phyloP scores from a whole-genome alignment of 2,329 filamentous ascomycete genomes.

The Colletotrichum sp. region DNA sequence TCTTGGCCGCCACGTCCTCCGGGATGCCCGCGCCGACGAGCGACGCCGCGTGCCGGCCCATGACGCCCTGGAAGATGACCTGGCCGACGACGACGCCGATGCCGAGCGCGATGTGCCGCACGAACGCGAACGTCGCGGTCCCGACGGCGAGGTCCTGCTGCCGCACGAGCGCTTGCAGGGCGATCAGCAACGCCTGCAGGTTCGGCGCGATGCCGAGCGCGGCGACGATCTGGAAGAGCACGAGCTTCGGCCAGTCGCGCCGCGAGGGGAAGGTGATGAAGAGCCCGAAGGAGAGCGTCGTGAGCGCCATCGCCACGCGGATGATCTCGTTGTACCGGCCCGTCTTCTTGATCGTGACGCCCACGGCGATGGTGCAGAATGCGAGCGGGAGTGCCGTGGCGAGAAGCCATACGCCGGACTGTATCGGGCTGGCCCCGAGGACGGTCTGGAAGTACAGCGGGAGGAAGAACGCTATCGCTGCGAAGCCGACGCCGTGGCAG shows the following conservation, averaged over 20 bases:
- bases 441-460: slow-evolving; percentile 86
- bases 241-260: slow-evolving; percentile 58
- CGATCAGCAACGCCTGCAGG: slow-evolving; percentile 73
- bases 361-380: slow-evolving; percentile 61
- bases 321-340: slow-evolving; percentile 70
- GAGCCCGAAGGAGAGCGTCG: slow-evolving; percentile 69
- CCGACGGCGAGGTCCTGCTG: slow-evolving; percentile 71
- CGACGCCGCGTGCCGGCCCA: slow-evolving; percentile 59
- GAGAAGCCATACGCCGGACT: slow-evolving; percentile 77
- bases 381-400: slow-evolving; percentile 73
- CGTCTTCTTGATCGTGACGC: slow-evolving; percentile 65
- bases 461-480: slow-evolving; percentile 79
- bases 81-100: slow-evolving; percentile 75
- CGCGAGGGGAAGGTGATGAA: slow-evolving; percentile 65
- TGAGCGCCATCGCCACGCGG: slow-evolving; percentile 59
- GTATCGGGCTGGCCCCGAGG: slow-evolving; percentile 69
- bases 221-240: slow-evolving; percentile 66
- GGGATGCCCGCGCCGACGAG: slow-evolving; percentile 54
- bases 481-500: slow-evolving; percentile 78
- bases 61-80: slow-evolving; percentile 80
- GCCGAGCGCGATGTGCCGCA: slow-evolving; percentile 71
- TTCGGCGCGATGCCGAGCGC: slow-evolving; percentile 71
- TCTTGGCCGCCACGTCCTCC: slow-evolving; percentile 48
- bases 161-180: slow-evolving; percentile 67
- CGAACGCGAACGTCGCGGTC: slow-evolving; percentile 70